Evolutionary conservation across 2,329 filamentous ascomycete genomes (phyloP).

Genomic region (Sporothrix protearum): DNA sequence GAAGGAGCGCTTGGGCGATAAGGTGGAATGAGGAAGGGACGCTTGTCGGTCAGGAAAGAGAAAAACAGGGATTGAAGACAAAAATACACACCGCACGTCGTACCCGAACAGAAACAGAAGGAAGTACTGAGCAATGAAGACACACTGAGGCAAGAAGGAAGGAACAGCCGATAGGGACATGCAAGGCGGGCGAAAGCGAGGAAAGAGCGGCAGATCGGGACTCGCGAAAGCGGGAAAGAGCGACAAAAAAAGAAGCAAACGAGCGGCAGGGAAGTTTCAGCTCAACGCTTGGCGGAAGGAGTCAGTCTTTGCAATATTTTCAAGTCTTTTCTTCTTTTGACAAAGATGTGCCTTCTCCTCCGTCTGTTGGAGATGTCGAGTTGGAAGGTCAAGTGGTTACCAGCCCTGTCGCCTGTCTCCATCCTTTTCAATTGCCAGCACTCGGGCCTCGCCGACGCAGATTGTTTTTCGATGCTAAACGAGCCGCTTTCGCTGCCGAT

Average conservation of each 20-base stretch:
- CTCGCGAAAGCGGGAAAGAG: background rate
- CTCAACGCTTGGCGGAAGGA: background rate
- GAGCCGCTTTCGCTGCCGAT: background rate
- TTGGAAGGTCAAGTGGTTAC: background rate
- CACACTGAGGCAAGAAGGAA: background rate
- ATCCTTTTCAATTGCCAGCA: background rate
- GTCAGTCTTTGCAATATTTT: background rate
- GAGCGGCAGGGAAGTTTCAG: background rate
- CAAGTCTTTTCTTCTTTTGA: background rate
- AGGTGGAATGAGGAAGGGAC: background rate
- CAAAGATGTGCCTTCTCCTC: background rate
- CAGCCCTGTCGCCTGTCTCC: background rate
- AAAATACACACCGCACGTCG: background rate
- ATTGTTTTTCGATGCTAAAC: background rate
- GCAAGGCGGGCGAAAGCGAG: background rate
- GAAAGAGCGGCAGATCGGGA: background rate
- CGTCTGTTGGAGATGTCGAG: background rate
- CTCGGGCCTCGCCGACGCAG: background rate
- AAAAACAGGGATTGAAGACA: background rate
- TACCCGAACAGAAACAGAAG: background rate
- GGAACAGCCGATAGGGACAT: background rate
- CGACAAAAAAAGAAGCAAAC: background rate
- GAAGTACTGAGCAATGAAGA: background rate
- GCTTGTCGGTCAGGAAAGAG: background rate
- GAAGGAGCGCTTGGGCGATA: background rate